These are phyloP conservation scores for Epicoccum sorghinum DNA, from an alignment of 2,329 filamentous ascomycete species.

Conservation along the genomic window DNA sequence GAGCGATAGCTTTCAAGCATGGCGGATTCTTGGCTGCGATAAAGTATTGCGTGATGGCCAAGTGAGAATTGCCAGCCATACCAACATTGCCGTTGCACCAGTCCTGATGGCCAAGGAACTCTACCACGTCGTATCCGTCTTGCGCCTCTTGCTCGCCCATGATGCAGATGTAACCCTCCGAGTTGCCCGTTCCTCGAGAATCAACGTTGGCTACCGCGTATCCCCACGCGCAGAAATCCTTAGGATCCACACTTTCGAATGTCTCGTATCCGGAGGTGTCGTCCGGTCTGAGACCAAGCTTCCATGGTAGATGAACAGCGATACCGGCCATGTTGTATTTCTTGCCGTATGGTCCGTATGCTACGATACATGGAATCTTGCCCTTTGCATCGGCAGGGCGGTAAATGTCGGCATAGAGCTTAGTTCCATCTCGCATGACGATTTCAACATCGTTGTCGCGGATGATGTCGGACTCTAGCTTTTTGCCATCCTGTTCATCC, in stretches of 20 bases:
- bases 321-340: background rate
- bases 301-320: no score
- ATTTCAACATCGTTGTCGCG: slow-evolving; percentile 1
- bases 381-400: background rate
- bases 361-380: background rate
- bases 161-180: background rate
- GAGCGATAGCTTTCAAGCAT: background rate
- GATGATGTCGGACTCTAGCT: background rate
- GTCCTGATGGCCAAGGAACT: background rate
- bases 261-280: background rate
- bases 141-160: background rate
- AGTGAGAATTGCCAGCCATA: background rate
- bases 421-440: background rate
- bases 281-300: background rate
- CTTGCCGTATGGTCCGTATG: background rate
- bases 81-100: background rate
- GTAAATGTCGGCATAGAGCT: background rate
- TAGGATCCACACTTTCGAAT: background rate
- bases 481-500: no score
- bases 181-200: background rate
- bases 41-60: background rate
- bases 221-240: background rate
- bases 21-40: background rate
- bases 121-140: background rate
- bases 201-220: background rate